These are phyloP conservation scores for Casuarina cunninghamiana DNA, from an alignment of 306 rosid genomes.

Conservation along the genomic window DNA sequence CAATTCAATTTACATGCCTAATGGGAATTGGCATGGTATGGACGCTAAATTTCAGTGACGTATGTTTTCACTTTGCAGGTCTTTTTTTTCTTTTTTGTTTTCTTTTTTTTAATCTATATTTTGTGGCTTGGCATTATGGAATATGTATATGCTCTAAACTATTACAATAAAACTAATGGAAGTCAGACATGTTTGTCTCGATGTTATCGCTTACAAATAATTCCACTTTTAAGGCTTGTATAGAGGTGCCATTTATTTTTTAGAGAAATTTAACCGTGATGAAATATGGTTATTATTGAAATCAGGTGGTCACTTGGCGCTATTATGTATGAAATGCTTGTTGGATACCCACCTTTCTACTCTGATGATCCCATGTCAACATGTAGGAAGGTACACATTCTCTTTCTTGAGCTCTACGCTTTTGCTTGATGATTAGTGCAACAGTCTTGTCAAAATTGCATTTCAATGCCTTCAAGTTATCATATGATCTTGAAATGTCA, in stretches of 20 bases:
- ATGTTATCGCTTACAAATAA: slow-evolving; percentile 3
- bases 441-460: slow-evolving; percentile 9
- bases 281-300: slow-evolving; percentile 25
- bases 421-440: neutral
- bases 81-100: neutral
- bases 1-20: neutral
- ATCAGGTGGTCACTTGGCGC: slow-evolving; percentile 99
- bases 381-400: slow-evolving; percentile 79
- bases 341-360: slow-evolving; percentile 97
- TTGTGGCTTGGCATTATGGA: neutral
- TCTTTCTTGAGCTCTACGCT: slow-evolving; percentile 15
- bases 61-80: neutral
- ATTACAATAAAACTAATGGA: neutral
- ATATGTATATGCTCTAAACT: neutral
- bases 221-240: neutral
- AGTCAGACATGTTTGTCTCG: neutral
- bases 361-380: slow-evolving; percentile 99
- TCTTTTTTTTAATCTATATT: neutral
- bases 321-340: slow-evolving; percentile 98
- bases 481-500: slow-evolving; percentile 19
- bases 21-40: neutral
- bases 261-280: slow-evolving; percentile 15
- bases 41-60: neutral
- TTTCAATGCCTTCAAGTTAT: slow-evolving; percentile 10
- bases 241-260: neutral